These are phyloP conservation scores for Colletotrichum tabaci DNA, from an alignment of 2,329 filamentous ascomycete genomes.

Conservation along the genomic window DNA sequence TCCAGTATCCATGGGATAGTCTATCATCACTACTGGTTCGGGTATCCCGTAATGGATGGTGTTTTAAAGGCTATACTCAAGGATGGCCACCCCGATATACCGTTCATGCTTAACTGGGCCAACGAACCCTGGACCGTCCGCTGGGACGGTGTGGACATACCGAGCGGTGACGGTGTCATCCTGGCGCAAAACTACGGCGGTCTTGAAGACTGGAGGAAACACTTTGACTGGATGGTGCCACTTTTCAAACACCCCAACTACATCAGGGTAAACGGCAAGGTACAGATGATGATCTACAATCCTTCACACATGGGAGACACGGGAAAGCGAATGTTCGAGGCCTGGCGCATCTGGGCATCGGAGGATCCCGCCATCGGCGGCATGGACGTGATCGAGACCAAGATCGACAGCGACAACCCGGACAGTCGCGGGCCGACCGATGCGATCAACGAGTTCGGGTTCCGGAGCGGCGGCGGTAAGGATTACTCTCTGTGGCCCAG, in stretches of 20 bases:
- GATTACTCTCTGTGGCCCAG: background rate
- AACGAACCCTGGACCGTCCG: background rate
- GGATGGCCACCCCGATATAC: background rate
- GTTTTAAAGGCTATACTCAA: background rate
- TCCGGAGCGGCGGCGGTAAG: background rate
- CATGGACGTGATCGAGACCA: background rate
- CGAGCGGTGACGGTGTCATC: background rate
- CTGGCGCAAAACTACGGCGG: background rate
- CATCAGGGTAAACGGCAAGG: constrained; percentile 30
- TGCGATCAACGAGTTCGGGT: background rate
- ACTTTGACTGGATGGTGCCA: background rate
- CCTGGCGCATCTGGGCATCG: background rate
- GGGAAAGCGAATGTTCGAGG: constrained; percentile 9
- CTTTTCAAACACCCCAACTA: constrained; percentile 38
- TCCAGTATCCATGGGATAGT: background rate
- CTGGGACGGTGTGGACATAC: background rate
- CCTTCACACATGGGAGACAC: constrained; percentile 14
- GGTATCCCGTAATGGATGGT: background rate
- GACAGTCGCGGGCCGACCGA: background rate
- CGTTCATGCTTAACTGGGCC: background rate
- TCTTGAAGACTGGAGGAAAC: background rate
- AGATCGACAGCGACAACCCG: background rate
- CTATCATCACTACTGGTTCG: background rate
- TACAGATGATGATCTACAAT: constrained; percentile 41
- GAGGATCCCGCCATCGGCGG: background rate